Evolutionary conservation across 2,329 filamentous ascomycete species (phyloP).

Genomic region (Lecanicillium sp.): DNA sequence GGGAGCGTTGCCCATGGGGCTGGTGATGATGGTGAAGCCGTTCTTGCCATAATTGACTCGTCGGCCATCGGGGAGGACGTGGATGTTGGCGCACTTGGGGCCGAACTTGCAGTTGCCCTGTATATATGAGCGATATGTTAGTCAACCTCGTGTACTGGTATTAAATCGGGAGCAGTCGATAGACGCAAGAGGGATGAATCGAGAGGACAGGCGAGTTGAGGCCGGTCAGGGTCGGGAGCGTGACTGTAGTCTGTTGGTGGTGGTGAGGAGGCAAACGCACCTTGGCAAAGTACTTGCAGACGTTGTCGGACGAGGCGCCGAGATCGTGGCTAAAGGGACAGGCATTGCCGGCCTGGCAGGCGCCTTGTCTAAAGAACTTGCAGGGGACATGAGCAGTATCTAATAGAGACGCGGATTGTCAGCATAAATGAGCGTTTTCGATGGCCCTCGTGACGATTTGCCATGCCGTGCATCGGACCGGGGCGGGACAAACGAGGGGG

Average conservation of each 20-base stretch:
- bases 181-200: not conserved
- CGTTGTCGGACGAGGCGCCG: conserved; percentile 73
- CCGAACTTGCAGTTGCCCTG: conserved; percentile 99
- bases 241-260: too few relatives aligned
- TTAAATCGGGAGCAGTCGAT: too few relatives aligned
- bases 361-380: conserved; percentile 97
- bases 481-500: not conserved
- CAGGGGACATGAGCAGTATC: conserved; percentile 96
- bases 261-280: too few relatives aligned
- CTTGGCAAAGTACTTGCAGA: conserved; percentile 99
- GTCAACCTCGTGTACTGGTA: too few relatives aligned
- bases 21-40: conserved; percentile 56
- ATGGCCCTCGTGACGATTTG: too few relatives aligned
- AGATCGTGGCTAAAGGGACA: conserved; percentile 96
- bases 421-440: conserved; percentile 8
- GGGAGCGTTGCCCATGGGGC: conserved; percentile 47
- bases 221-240: too few relatives aligned
- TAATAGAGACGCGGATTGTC: conserved; percentile 28
- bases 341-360: conserved; percentile 90
- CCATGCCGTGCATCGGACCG: too few relatives aligned
- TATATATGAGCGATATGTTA: too few relatives aligned
- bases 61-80: conserved; percentile 88
- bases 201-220: not conserved
- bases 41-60: conserved; percentile 76
- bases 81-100: conserved; percentile 92